Base-by-base conservation (phyloP, 345 rosid species). In the Camelina neglecta region DNA sequence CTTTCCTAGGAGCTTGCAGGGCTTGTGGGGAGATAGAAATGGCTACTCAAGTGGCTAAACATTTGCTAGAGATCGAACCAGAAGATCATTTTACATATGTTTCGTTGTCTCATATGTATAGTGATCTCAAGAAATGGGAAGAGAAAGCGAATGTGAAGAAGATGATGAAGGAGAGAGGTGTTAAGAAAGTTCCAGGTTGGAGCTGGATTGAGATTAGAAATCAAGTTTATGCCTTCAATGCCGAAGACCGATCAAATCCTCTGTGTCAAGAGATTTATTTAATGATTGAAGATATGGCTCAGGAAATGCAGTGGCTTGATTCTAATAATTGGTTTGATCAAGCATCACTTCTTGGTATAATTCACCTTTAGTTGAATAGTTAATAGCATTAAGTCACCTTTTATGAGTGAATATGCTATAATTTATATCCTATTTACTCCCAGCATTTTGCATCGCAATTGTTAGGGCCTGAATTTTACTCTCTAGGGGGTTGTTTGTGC, bases 131-230 rank as follows among this genome's bases (percentile, higher is more conserved):
- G 67, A 83, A 77, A 74, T 91, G 95, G 97, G 85, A 78, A 76
- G 85, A 89, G 67, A 88, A 82, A 82, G 91, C 91, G 5, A 60
- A 13, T 60, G 75, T 89, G 50, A 83, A 81, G 21, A 89, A 82
- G 87, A 67, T 89, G 83, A 91, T 91, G 94, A 83, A 85, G 69
- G 89, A 89, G 77, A 84, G 91, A 69, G 80, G 86, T 36, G 89
- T 89, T 65, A 91, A 76, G 82, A 91, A 91, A 83, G 87, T 91
- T 44, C 93, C 93, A 72, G 95, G 97, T 5, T 86, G 90, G 92
- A 90, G 96, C 67, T 90, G 93, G 96, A 82, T 89, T 45, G 93
- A 90, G 76, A 81, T 86, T 62, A 78, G 82, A 16, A 82, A 84
- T 68, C 57, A 84, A 77, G 84, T 89, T 35, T 89, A 84, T 79